Conservation (phyloP, 1,139 yeast species). For the Suhomyces kunorum region DNA sequence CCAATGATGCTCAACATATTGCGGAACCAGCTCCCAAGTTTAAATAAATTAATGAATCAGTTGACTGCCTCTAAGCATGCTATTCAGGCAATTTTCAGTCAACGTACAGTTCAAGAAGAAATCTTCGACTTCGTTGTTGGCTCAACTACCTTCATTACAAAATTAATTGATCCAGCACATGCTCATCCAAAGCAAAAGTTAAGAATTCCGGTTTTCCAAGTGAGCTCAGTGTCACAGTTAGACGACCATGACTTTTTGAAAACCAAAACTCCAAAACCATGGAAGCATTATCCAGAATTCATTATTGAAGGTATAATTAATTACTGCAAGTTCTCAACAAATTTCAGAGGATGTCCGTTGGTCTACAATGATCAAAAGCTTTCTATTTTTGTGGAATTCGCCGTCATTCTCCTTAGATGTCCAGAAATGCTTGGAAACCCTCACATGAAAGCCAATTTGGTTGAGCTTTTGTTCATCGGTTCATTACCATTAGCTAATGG, state of each 20-base stretch:
- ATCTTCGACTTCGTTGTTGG: constrained; percentile 79
- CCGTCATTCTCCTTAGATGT: constrained; percentile 74
- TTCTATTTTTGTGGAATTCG: constrained; percentile 66
- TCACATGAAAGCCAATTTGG: constrained; percentile 81
- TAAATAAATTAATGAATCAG: constrained; percentile 42
- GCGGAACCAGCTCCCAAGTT: constrained; percentile 44
- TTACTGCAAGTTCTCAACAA: constrained; percentile 66
- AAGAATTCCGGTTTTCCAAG: constrained; percentile 66
- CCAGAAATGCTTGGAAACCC: constrained; percentile 90
- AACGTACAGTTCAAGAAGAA: constrained; percentile 58
- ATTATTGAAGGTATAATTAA: constrained; percentile 80
- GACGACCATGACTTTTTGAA: constrained; percentile 72
- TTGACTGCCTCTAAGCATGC: constrained; percentile 53
- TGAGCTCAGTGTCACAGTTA: constrained; percentile 47
- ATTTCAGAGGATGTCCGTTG: constrained; percentile 61
- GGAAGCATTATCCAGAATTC: constrained; percentile 85
- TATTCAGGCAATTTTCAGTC: constrained; percentile 59
- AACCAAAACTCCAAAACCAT: constrained; percentile 68
- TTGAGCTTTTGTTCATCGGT: constrained; percentile 80
- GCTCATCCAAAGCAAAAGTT: constrained; percentile 57
- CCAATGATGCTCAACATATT: constrained; percentile 35
- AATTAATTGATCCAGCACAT: constrained; percentile 72
- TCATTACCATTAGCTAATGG: constrained; percentile 58
- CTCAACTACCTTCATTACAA: constrained; percentile 66
- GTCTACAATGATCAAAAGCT: constrained; percentile 52